Conservation (phyloP, 176 grass and related monocot species). For the Paspalum vaginatum region DNA sequence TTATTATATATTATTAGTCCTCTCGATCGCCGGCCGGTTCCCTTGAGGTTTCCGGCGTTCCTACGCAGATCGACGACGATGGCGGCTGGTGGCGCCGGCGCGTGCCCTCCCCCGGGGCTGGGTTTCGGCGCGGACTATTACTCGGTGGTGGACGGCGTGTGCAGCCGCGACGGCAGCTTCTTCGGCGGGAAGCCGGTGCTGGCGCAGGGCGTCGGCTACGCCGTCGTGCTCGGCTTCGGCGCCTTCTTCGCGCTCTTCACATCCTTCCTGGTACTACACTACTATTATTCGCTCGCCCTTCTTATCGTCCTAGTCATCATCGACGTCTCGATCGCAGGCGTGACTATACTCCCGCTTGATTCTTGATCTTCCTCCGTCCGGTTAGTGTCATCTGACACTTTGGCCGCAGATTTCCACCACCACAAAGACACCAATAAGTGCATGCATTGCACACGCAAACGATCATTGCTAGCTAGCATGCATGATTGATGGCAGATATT, state of each 20-base stretch:
- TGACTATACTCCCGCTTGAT: neutral
- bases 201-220: slow-evolving; percentile 49
- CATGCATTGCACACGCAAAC: neutral
- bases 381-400: neutral
- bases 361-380: neutral
- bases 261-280: slow-evolving; percentile 34
- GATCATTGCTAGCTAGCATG: neutral
- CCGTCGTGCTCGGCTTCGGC: slow-evolving; percentile 80
- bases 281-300: too few species aligned
- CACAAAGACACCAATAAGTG: too few species aligned
- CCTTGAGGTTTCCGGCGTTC: too few species aligned
- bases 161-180: slow-evolving; percentile 44
- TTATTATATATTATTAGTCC: too few species aligned
- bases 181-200: slow-evolving; percentile 38
- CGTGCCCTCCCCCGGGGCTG: slow-evolving; percentile 55
- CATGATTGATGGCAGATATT: neutral
- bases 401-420: neutral
- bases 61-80: neutral
- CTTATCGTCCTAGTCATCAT: neutral
- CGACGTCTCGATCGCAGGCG: neutral
- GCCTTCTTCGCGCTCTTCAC: slow-evolving; percentile 51
- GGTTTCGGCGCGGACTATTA: slow-evolving; percentile 68
- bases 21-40: too few species aligned
- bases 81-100: slow-evolving; percentile 39
- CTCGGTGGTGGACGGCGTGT: slow-evolving; percentile 58